Evolutionary conservation across 2,329 filamentous ascomycete species (phyloP), one percentile per base, ranked within the genome.

Genomic region (Ascochyta koolunga): DNA sequence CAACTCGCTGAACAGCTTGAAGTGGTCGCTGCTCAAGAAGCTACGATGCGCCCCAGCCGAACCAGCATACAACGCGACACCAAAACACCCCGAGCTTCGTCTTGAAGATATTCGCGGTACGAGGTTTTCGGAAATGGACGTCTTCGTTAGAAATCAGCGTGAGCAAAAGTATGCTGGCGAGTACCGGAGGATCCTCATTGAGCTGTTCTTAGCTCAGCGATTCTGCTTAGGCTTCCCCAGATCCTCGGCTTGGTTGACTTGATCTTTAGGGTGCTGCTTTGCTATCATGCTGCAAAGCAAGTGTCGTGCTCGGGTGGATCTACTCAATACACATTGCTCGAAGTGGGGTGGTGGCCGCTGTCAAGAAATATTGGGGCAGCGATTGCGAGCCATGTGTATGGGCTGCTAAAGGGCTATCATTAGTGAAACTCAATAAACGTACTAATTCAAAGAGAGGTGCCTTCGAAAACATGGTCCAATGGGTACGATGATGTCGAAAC

Each of bases 161-260:
- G 48, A 31, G 8, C 25, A 24, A 9, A 41, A 48, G 5, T 62
- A 69, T 21, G 59, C 64, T 21, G 65, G 61, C 22, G 29, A 60
- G 2, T 81, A 80, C 54, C 64, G 76, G 29, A 67, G 73, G 32
- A 68, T 65, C 5, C 70, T 72, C 9, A 71, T 71, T 3, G 76
- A 76, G 55, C 48, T 77, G 0, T 79, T 80, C 56, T 56, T 80
- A 3, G 78, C 77, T 2, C 70, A 78, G 54, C 64, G 76, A 2
- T 68, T 75, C 21, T 65, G 68, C 3, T 62, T 76, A 5, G 77
- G 77, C 1, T 67, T 77, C 6, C 64, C 72, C 69, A 69, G 3
- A 31, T 76, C 16, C 51, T 79, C 85, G 61, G 96, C 88, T 67
- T 89, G 90, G 58, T 86, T 83, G 43, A 97, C 84, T 1, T 89